Conservation (phyloP, 2,329 filamentous ascomycete species). For the Fusarium udum region DNA sequence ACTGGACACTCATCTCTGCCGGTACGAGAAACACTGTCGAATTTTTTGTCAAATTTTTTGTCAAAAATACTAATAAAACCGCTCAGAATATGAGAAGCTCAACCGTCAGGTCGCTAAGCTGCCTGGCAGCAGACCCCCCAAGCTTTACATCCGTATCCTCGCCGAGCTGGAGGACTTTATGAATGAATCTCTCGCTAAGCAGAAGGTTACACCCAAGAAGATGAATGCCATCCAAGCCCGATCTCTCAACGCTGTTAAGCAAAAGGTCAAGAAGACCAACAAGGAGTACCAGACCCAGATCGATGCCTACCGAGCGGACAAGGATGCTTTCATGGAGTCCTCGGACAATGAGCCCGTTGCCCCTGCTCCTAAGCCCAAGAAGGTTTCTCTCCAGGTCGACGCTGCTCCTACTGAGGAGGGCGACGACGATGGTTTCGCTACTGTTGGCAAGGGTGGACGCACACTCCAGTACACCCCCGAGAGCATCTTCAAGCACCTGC, state of each 20-base stretch:
- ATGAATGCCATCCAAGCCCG: slow-evolving; percentile 97
- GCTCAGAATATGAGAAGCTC: slow-evolving; percentile 89
- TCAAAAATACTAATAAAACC: slow-evolving; percentile 21
- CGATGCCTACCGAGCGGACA: slow-evolving; percentile 85
- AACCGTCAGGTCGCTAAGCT: slow-evolving; percentile 87
- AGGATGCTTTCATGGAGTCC: slow-evolving; percentile 87
- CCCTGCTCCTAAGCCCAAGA: slow-evolving; percentile 59
- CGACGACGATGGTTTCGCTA: slow-evolving; percentile 88
- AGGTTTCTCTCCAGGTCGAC: slow-evolving; percentile 55
- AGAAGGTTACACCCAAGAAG: slow-evolving; percentile 96
- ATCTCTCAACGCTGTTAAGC: slow-evolving; percentile 95
- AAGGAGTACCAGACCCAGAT: slow-evolving; percentile 92
- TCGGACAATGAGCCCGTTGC: slow-evolving; percentile 74
- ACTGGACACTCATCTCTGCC: slow-evolving; percentile 92
- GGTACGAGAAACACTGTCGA: slow-evolving; percentile 61
- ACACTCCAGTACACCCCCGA: slow-evolving; percentile 93
- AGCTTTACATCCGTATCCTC: slow-evolving; percentile 90
- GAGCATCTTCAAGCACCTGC: slow-evolving; percentile 96
- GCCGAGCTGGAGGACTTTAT: slow-evolving; percentile 94
- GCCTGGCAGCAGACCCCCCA: slow-evolving; percentile 80
- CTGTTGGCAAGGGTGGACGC: slow-evolving; percentile 88
- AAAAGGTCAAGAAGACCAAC: slow-evolving; percentile 98
- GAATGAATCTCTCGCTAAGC: slow-evolving; percentile 93
- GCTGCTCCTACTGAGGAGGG: slow-evolving; percentile 60
- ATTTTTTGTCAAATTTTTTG: not conserved